These are phyloP conservation scores for Diplotaxis tenuifolia DNA, from an alignment of 345 rosid genomes.

Conservation along the genomic window DNA sequence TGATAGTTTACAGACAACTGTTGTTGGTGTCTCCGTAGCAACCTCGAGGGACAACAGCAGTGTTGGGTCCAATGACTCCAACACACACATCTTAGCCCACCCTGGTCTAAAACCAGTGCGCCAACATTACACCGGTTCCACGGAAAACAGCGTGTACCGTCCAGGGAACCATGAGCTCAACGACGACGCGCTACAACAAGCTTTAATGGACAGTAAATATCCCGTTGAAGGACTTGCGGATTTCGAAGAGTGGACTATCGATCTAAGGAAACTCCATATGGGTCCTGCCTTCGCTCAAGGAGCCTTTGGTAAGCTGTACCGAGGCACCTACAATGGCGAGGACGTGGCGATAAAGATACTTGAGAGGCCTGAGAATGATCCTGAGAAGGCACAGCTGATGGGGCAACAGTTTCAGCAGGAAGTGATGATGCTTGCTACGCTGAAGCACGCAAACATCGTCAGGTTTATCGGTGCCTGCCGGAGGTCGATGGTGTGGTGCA, in stretches of 20 bases:
- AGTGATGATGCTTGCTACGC: neutral
- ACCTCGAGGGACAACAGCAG: slow-evolving; percentile 46
- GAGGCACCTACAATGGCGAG: neutral
- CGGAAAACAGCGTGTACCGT: slow-evolving; percentile 58
- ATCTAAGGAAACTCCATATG: neutral
- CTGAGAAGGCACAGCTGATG: neutral
- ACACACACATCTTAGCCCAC: slow-evolving; percentile 61
- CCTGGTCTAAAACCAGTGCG: slow-evolving; percentile 36
- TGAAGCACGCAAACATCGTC: neutral
- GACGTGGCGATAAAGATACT: neutral
- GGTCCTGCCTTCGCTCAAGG: neutral
- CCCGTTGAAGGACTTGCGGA: slow-evolving; percentile 52
- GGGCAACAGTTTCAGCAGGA: neutral
- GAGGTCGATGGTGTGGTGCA: neutral
- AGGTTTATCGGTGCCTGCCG: neutral
- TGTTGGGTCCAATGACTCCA: slow-evolving; percentile 67
- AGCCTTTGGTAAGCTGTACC: neutral
- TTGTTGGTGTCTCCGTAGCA: slow-evolving; percentile 62
- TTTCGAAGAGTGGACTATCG: neutral
- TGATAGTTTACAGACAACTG: slow-evolving; percentile 60
- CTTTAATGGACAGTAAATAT: slow-evolving; percentile 53
- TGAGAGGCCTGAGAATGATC: neutral
- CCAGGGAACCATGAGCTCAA: slow-evolving; percentile 55
- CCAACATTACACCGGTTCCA: slow-evolving; percentile 43
- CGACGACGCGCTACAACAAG: slow-evolving; percentile 60